Conservation (phyloP, 768 basidiomycete species). For the Trametopsis cervina region DNA sequence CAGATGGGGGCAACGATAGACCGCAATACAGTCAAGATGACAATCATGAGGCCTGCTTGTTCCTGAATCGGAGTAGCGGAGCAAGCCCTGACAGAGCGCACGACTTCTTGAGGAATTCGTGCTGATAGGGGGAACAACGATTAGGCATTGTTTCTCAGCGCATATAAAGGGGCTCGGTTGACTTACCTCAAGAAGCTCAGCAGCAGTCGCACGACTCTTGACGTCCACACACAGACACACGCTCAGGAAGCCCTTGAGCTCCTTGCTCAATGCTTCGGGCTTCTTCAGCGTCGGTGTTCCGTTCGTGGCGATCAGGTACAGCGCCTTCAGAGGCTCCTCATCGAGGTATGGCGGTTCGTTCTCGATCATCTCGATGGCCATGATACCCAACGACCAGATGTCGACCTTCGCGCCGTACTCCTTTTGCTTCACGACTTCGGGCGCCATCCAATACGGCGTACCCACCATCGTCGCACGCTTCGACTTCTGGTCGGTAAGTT, state of each 20-base stretch:
- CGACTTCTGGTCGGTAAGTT: constrained; percentile 92
- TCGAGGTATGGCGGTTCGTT: constrained; percentile 95
- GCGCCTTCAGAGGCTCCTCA: constrained; percentile 89
- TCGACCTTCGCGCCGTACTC: constrained; percentile 96
- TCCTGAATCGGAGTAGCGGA: constrained; percentile 77
- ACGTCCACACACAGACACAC: constrained; percentile 99
- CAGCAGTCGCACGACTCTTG: constrained; percentile 83
- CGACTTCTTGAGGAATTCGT: constrained; percentile 89
- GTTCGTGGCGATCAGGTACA: constrained; percentile 96
- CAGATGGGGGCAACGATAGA: no score
- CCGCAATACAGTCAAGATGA: no score
- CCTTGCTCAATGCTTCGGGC: constrained; percentile 84
- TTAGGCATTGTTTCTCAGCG: constrained; percentile 9
- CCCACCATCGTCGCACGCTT: constrained; percentile 99
- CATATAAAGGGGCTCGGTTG: constrained; percentile 7
- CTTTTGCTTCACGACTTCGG: constrained; percentile 97
- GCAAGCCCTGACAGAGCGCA: constrained; percentile 80
- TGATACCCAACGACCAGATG: constrained; percentile 95
- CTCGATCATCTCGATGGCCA: constrained; percentile 99
- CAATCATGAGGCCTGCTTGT: constrained; percentile 42
- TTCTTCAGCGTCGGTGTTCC: constrained; percentile 98
- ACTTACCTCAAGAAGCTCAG: constrained; percentile 76
- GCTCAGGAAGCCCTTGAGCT: constrained; percentile 93
- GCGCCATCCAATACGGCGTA: constrained; percentile 98
- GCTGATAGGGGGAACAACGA: constrained; percentile 39